Evolutionary conservation across 1,284 basidiomycete genomes (phyloP).

Genomic region (Ustilago curta): DNA sequence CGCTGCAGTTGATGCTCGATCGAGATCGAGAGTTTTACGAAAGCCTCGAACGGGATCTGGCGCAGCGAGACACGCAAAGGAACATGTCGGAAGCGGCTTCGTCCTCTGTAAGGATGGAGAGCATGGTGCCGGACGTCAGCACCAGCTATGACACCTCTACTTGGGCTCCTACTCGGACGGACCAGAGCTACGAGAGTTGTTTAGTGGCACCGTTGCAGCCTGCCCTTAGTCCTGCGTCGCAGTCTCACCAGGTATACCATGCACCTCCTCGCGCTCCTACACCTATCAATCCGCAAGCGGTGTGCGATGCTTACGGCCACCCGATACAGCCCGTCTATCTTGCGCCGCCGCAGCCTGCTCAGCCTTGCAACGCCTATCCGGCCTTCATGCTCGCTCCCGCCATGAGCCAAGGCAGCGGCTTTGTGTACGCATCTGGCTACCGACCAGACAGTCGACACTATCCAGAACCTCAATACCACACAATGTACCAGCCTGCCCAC

Average conservation of each 20-base stretch:
- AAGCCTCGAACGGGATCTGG: conserved; percentile 21
- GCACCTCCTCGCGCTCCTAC: not conserved
- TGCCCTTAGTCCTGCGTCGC: not conserved
- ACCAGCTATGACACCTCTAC: conserved; percentile 24
- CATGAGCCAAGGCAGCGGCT: not conserved
- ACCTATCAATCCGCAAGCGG: not conserved
- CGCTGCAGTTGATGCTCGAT: conserved; percentile 12
- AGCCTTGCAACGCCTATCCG: not conserved
- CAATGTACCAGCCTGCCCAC: not conserved
- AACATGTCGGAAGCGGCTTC: conserved; percentile 3
- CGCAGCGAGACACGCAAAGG: not conserved
- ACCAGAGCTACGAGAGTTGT: not conserved
- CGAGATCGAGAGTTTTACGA: conserved; percentile 21
- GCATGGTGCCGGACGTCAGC: conserved; percentile 27
- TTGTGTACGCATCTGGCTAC: not conserved
- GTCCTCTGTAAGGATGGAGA: conserved; percentile 20
- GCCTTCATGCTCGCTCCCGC: not conserved
- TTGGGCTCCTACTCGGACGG: conserved; percentile 15
- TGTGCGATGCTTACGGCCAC: conserved; percentile 8
- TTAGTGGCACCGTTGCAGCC: not conserved
- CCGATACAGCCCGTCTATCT: conserved; percentile 5
- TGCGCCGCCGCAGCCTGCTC: not conserved
- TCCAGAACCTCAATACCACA: not conserved
- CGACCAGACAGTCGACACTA: not conserved
- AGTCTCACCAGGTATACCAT: not conserved